Base-by-base conservation (phyloP, 2,329 filamentous ascomycete species). In the Colletotrichum echinochloae region DNA sequence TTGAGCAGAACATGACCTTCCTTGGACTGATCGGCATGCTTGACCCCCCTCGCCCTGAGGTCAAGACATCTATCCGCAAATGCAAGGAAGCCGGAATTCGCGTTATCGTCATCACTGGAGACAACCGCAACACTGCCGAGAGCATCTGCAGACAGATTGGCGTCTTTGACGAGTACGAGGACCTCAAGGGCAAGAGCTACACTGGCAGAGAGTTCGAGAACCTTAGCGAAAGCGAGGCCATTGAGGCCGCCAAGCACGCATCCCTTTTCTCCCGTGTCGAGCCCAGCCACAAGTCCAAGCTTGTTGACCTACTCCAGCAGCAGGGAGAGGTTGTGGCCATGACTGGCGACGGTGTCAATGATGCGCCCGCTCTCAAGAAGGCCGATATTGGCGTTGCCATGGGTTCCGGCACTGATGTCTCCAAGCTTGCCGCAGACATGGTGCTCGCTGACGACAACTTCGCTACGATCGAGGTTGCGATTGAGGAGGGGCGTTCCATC, bases 401-500 rank as follows among this genome's bases (percentile, higher is more conserved):
- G 96, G 97, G 96, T 61, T 96, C 94, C 66, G 96, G 96, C 78
- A 99, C 96, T 33, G 96, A 99, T 80, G 96, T 99, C 37, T 94
- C 96, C 70, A 98, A 97, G 84, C 86, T 99, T 74, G 96, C 96
- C 37, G 94, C 97, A 69, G 96, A 99, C 80, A 99, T 99, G 96
- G 95, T 99, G 61, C 91, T 99, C 61, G 94, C 95, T 33, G 97
- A 99, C 83, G 94, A 98, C 84, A 99, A 99, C 86, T 99, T 99
- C 81, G 96, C 96, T 72, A 99, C 96, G 4, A 99, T 99, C 75
- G 94, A 97, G 80, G 87, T 94, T 66, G 96, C 96, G 60, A 95
- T 99, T 73, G 96, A 99, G 81, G 96, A 99, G 83, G 96, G 96
- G 64, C 92, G 96, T 73, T 95, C 95, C 73, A 99, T 99, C 83